Base-by-base conservation (phyloP, 75 land plant species). In the Pinus tabuliformis region DNA sequence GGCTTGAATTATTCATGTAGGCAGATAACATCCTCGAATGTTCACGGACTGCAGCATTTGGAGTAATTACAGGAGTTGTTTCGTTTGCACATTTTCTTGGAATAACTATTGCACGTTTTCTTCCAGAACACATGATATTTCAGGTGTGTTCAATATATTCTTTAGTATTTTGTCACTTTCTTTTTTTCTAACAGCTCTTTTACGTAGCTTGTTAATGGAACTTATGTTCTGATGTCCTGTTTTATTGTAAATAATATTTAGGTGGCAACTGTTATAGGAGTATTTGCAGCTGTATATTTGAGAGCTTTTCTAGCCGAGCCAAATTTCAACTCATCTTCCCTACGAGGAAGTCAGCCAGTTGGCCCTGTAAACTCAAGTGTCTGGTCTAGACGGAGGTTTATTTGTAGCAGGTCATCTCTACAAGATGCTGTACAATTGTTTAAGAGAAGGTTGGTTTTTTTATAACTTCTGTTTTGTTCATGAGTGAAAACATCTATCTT, bases 51-150 rank as follows among this genome's bases (percentile, higher is more conserved):
- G 59, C 91, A 1, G 89, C 85, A 12, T 86, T 93, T 60, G 96
- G 96, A 56, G 63, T 91, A 12, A 74, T 91, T 7, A 89, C 93
- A 36, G 93, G 90, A 24, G 70, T 86, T 45, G 64, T 76, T 28
- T 86, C 91, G 4, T 74, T 82, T 33, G 89, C 87, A 4, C 89
- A 88, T 72, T 91, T 91, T 60, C 78, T 68, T 37, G 96, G 90
- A n/a, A 87, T 82, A 22, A 56, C 87, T 56, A 76, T 77, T 20
- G 81, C 94, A 70, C 93, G 96, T 14, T 88, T 91, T 56, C 84
- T 89, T 77, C 72, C 89, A 58, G 83, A 77, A 21, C 60, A 83
- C 17, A 62, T 37, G 16, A 81, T 86, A 45, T 93, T 93, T 77
- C 83, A 83, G 92, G 92, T 87, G 39, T 45, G 62, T 42, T 24